phyloP scores from a whole-genome alignment of 2,329 filamentous ascomycete species.

The Beauveria brongniartii region DNA sequence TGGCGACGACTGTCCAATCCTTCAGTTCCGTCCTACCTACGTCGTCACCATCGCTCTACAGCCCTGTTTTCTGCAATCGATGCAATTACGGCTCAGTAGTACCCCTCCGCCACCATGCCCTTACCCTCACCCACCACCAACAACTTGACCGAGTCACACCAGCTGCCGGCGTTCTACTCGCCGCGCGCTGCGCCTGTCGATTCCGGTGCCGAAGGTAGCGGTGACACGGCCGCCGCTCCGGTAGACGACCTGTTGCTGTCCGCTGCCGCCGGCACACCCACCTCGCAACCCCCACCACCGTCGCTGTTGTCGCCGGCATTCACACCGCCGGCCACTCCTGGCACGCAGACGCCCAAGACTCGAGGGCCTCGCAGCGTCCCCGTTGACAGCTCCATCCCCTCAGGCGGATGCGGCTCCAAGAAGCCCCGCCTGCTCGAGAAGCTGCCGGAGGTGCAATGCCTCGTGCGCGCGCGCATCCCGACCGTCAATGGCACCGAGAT shows the following conservation, averaged over 20 bases:
- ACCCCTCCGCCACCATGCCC: not conserved
- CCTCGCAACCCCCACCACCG: slow-evolving; percentile 36
- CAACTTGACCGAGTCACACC: slow-evolving; percentile 14
- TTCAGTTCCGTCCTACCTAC: not conserved
- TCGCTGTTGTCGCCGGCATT: slow-evolving; percentile 84
- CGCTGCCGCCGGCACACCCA: slow-evolving; percentile 12
- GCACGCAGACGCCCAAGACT: slow-evolving; percentile 42
- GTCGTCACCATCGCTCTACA: not conserved
- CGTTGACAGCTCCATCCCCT: slow-evolving; percentile 50
- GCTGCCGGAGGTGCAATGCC: slow-evolving; percentile 81
- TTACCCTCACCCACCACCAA: slow-evolving; percentile 12
- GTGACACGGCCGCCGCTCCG: slow-evolving; percentile 12
- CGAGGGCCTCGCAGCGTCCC: slow-evolving; percentile 43
- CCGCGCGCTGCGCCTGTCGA: slow-evolving; percentile 21
- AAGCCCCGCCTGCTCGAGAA: slow-evolving; percentile 64
- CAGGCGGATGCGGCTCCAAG: slow-evolving; percentile 53
- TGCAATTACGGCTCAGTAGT: not conserved
- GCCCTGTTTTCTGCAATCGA: not conserved
- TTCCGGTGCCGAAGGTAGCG: slow-evolving; percentile 11
- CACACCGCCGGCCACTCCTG: slow-evolving; percentile 61
- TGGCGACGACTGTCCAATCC: not conserved
- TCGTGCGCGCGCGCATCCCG: slow-evolving; percentile 89
- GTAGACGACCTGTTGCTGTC: slow-evolving; percentile 30
- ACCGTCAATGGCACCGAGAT: slow-evolving; percentile 89
- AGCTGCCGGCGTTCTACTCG: slow-evolving; percentile 32